phyloP scores from a whole-genome alignment of 176 grass and related monocot genomes.

The Hyparrhenia diplandra region DNA sequence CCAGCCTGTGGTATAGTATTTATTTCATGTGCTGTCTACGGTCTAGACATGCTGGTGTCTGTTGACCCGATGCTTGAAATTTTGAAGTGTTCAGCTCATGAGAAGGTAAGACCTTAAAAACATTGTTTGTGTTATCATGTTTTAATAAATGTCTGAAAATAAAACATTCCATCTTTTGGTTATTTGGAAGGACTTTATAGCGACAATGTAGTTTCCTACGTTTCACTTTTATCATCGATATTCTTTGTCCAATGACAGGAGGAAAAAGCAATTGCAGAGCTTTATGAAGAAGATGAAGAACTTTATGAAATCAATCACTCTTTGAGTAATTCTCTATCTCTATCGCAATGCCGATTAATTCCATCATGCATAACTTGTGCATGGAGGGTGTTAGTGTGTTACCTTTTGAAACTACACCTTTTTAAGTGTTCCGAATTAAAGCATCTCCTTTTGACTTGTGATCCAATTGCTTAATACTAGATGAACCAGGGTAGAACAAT shows the following conservation, averaged over 20 bases:
- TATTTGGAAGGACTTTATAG: background rate
- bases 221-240: constrained; percentile 20
- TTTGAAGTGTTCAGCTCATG: constrained; percentile 55
- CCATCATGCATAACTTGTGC: constrained; percentile 9
- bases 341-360: constrained; percentile 1
- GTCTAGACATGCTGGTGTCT: constrained; percentile 80
- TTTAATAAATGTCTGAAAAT: background rate
- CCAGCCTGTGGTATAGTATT: no score
- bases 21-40: no score
- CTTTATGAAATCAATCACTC: constrained; percentile 79
- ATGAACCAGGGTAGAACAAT: background rate
- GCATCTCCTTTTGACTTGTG: constrained; percentile 15
- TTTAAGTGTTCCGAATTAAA: background rate
- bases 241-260: constrained; percentile 43
- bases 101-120: constrained; percentile 37
- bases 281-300: constrained; percentile 77
- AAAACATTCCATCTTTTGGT: background rate
- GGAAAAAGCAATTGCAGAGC: constrained; percentile 58
- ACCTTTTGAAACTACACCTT: background rate
- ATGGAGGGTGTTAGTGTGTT: no score
- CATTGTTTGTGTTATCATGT: constrained; percentile 1
- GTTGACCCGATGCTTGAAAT: constrained; percentile 84
- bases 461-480: background rate
- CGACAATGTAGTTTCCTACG: background rate
- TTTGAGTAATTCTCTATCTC: constrained; percentile 41